Conservation (phyloP, 139 green algal species). For the Marvania coccoides region DNA sequence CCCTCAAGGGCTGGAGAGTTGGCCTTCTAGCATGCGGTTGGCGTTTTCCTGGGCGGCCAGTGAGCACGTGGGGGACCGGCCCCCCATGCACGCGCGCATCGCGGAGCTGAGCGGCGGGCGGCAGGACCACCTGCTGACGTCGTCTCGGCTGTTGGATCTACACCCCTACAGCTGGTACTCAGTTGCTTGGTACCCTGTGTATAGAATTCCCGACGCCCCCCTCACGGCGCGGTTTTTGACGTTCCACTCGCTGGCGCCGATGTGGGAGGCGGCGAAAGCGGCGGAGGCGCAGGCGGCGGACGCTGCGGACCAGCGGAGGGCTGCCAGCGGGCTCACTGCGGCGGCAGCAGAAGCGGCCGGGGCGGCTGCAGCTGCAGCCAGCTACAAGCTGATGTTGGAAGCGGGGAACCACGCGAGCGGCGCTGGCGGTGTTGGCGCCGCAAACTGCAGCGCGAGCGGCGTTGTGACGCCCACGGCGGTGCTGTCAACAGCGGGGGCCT, state of each 20-base stretch:
- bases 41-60: constrained; percentile 55
- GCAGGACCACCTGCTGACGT: constrained; percentile 24
- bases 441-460: background rate
- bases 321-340: background rate
- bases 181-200: constrained; percentile 82
- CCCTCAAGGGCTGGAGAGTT: constrained; percentile 35
- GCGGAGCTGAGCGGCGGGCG: constrained; percentile 19
- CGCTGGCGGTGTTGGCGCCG: too few species aligned
- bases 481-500: background rate
- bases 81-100: constrained; percentile 52
- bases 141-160: constrained; percentile 48
- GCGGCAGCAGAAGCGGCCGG: background rate
- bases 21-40: constrained; percentile 53
- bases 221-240: constrained; percentile 77
- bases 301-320: background rate
- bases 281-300: background rate
- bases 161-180: constrained; percentile 77
- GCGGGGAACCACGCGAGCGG: background rate
- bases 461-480: background rate
- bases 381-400: constrained; percentile 15
- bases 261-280: constrained; percentile 23
- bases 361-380: background rate
- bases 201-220: constrained; percentile 77
- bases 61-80: constrained; percentile 58
- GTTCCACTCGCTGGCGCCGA: constrained; percentile 60